Conservation (phyloP, 441 rosid genomes). For the Lepidium campestre region DNA sequence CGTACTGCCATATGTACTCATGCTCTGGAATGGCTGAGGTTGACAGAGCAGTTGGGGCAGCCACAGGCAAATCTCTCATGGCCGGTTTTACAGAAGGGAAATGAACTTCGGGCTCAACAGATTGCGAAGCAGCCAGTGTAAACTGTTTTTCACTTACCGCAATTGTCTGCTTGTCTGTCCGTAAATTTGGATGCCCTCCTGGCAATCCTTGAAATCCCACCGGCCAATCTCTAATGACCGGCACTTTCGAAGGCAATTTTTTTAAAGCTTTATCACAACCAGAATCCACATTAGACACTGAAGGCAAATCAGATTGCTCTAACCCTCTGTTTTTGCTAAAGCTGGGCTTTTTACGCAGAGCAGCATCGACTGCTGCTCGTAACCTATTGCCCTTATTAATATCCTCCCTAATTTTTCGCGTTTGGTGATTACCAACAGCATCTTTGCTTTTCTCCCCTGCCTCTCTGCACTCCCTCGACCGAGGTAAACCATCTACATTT, state of each 20-base stretch:
- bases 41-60: slow-evolving; percentile 22
- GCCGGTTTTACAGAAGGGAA: slow-evolving; percentile 32
- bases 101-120: slow-evolving; percentile 26
- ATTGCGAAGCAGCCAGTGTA: slow-evolving; percentile 29
- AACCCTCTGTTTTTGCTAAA: slow-evolving; percentile 53
- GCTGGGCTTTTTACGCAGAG: slow-evolving; percentile 70
- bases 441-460: slow-evolving; percentile 55
- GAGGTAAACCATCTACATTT: slow-evolving; percentile 40
- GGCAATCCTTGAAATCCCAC: slow-evolving; percentile 39
- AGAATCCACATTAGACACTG: slow-evolving; percentile 39
- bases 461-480: slow-evolving; percentile 44
- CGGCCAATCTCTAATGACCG: slow-evolving; percentile 35
- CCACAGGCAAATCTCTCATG: slow-evolving; percentile 33
- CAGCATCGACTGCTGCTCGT: slow-evolving; percentile 82
- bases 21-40: slow-evolving; percentile 68
- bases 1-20: slow-evolving; percentile 94
- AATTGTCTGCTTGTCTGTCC: slow-evolving; percentile 30
- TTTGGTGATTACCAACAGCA: slow-evolving; percentile 31
- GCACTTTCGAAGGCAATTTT: slow-evolving; percentile 36
- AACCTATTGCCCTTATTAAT: slow-evolving; percentile 47
- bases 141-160: slow-evolving; percentile 33
- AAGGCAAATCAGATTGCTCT: slow-evolving; percentile 51
- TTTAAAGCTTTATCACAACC: slow-evolving; percentile 39
- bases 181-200: slow-evolving; percentile 37
- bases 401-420: slow-evolving; percentile 46